phyloP scores from a whole-genome alignment of 306 rosid species.

The Mimosa bimucronata region DNA sequence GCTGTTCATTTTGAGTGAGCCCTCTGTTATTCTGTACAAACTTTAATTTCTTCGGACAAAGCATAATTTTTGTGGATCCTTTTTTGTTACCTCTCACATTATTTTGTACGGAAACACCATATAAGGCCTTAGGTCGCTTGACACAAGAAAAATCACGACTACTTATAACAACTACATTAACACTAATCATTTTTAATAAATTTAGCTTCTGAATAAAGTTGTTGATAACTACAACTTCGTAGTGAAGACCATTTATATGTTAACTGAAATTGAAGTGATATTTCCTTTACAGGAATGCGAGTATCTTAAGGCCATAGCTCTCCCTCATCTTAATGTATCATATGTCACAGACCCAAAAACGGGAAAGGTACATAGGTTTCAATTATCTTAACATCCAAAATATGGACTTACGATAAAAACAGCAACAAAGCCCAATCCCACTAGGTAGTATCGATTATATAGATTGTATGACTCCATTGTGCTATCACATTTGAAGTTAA shows the following conservation, averaged over 20 bases:
- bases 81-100: not conserved
- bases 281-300: conserved; percentile 77
- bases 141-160: conserved; percentile 14
- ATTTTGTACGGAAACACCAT: too few species aligned
- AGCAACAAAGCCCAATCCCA: too few species aligned
- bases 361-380: conserved; percentile 66
- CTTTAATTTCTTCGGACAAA: not conserved
- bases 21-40: not conserved
- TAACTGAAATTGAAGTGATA: not conserved
- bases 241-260: not conserved
- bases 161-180: not conserved
- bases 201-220: conserved; percentile 29
- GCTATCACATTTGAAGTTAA: too few species aligned
- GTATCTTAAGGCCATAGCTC: conserved; percentile 74
- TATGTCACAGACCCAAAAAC: conserved; percentile 81
- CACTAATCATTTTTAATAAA: conserved; percentile 17
- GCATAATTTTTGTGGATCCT: not conserved
- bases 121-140: too few species aligned
- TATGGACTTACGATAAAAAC: too few species aligned
- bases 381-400: not conserved
- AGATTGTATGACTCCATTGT: too few species aligned
- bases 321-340: conserved; percentile 75
- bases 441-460: too few species aligned
- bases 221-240: conserved; percentile 1
- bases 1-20: not conserved